A percentile compares a stretch with the other conserved stretches of the same genome.
Evolutionary conservation across 2,329 filamentous ascomycete genomes (phyloP).

Genomic region (Colletotrichum viniferum): DNA sequence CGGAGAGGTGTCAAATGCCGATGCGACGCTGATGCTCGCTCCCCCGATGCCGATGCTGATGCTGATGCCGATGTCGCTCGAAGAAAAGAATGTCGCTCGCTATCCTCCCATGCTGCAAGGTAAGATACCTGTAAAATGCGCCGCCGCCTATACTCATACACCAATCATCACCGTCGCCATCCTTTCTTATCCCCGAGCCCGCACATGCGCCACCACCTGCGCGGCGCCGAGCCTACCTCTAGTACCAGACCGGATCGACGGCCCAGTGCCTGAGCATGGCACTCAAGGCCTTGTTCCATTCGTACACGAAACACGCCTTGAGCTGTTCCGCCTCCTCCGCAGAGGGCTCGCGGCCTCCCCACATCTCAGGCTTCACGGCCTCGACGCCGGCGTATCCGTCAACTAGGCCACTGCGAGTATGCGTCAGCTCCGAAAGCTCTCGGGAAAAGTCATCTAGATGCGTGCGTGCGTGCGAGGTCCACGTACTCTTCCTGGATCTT

Average conservation of each 20-base stretch:
- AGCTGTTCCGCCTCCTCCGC: constrained; percentile 62
- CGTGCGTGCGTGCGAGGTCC: background rate
- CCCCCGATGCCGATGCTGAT: background rate
- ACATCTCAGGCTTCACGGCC: constrained; percentile 70
- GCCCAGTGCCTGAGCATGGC: constrained; percentile 75
- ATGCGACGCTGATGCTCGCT: background rate
- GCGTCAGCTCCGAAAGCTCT: background rate
- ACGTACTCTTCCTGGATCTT: constrained; percentile 71
- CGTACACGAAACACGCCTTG: constrained; percentile 64
- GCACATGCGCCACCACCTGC: constrained; percentile 40
- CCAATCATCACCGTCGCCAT: constrained; percentile 60
- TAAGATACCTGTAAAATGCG: background rate
- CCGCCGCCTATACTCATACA: constrained; percentile 25
- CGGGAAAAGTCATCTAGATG: background rate
- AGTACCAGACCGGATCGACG: constrained; percentile 56
- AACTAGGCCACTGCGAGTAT: constrained; percentile 58
- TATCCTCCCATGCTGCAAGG: background rate
- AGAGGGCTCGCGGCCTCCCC: constrained; percentile 64
- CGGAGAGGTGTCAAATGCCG: background rate
- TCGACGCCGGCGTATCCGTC: constrained; percentile 64
- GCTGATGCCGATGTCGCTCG: background rate
- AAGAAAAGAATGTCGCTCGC: background rate
- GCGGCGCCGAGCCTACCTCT: background rate
- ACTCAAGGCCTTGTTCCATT: constrained; percentile 69
- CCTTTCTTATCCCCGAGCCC: background rate